Base-by-base conservation (phyloP, 768 basidiomycete genomes). In the Tricholoma hemisulphureum region DNA sequence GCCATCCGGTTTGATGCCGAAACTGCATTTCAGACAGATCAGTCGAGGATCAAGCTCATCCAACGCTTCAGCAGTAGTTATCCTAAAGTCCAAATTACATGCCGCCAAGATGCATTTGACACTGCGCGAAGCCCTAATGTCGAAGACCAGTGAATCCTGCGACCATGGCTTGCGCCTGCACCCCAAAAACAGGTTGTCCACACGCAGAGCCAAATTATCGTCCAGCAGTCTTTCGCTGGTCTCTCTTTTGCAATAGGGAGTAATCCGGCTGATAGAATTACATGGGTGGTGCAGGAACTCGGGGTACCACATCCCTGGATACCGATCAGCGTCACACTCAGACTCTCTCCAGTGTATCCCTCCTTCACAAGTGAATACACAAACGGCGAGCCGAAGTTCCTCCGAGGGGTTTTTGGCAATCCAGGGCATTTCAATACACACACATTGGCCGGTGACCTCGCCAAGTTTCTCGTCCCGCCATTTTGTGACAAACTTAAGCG, bases 21-120 rank as follows among this genome's bases (percentile, higher is more conserved):
- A 71, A 2, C 65, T 66, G 56, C 75, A 77, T 45, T 72, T 73
- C 53, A 76, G 54, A 60, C 76, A 77, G 14, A 72, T 69, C 23
- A 77, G 55, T 28, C 72, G 61, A 2, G 67, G 63, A 57, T 76
- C 69, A 16, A 65, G 20, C 24, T 60, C 31, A 53, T 77, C 75
- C 64, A 76, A 60, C 43, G 64, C 50, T 41, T 55, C 56, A 16
- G 65, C 67, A 5, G 64, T 73, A 20, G 67, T 63, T n/a, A 56
- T 58, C 11, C 18, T 46, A 14, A 58, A 43, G 46, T 69, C 62
- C 63, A 75, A 58, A 16, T 65, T 65, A 58, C 71, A 73, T 3
- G 68, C 69, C 52, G 65, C 60, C 32, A 76, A 43, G n/a, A 77
- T 53, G n/a, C 62, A 62, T 32, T 59, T 60, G 13, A 73, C 72